Base-by-base conservation (phyloP, 208 protist species). In the Blastocrithidia nonstop region DNA sequence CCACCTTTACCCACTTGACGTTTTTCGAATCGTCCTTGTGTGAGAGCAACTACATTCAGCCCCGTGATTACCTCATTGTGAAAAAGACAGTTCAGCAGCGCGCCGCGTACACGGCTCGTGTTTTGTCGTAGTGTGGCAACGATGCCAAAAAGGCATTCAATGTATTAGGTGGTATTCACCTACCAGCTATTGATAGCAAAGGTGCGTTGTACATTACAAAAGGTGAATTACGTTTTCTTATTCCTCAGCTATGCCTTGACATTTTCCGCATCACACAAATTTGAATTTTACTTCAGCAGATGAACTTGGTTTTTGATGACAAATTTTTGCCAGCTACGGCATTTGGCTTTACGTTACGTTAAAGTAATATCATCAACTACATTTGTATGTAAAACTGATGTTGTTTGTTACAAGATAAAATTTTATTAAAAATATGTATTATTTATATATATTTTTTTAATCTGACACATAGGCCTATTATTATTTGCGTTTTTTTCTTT, bases 141-240 rank as follows among this genome's bases (percentile, higher is more conserved):
- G 78, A 95, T 67, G 43, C 54, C 6, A 37, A 39, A 37, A 74
- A 80, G 50, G 87, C 84, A 6, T 60, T 71, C 7, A 41, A 54
- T 37, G 64, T 76, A 8, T 54, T 93, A 23, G 56, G 65, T 16
- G 71, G 83, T 36, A 89, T 95, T 47, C 87, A 93, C 38, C 61
- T 49, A 8, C 87, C 87, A 6, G 61, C 50, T 1, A 57, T 95
- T 24, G 85, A 93, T 52, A 70, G 64, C 0, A 64, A 84, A 6
- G 75, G 83, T 7, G 87, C 87, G 1, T 45, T 95, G 19, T 85
- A 82, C 57, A 66, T 95, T 56, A 93, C 87, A 19, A 95, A 95
- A 53, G 87, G 87, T 15, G 87, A 95, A 58, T 56, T 95, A 37
- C 74, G 87, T 24, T 93, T 83, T 53, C 36, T 91, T 29, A 46